Conservation (phyloP, 345 rosid species). For the Cardiospermum halicacabum region DNA sequence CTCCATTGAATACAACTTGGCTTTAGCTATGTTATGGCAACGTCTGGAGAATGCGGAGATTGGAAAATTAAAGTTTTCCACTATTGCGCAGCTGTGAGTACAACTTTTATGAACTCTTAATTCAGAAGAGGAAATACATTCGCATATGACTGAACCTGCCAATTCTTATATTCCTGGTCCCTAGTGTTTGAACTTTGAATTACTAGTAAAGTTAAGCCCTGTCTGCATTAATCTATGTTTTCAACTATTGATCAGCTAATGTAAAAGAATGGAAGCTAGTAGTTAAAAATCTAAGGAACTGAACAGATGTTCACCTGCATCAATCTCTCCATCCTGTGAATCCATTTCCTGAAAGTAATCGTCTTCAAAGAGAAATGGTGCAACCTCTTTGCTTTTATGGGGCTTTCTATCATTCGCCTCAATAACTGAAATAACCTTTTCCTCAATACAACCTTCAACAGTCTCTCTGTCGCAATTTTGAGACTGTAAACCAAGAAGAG, state of each 20-base stretch:
- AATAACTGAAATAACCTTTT: slow-evolving; percentile 63
- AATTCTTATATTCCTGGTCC: slow-evolving; percentile 58
- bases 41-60: slow-evolving; percentile 78
- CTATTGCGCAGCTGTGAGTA: slow-evolving; percentile 81
- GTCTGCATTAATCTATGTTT: background rate
- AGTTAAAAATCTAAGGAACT: slow-evolving; percentile 27
- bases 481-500: slow-evolving; percentile 60
- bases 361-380: slow-evolving; percentile 55
- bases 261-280: background rate
- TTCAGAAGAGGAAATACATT: slow-evolving; percentile 32
- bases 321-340: slow-evolving; percentile 42
- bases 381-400: slow-evolving; percentile 46
- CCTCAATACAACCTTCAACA: slow-evolving; percentile 57
- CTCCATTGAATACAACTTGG: slow-evolving; percentile 59
- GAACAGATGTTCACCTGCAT: slow-evolving; percentile 35
- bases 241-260: background rate
- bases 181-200: slow-evolving; percentile 15
- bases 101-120: too few relatives aligned
- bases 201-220: background rate
- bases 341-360: slow-evolving; percentile 26
- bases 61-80: slow-evolving; percentile 65
- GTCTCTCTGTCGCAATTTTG: slow-evolving; percentile 27
- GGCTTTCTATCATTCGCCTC: slow-evolving; percentile 61
- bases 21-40: slow-evolving; percentile 90
- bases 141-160: slow-evolving; percentile 47